Evolutionary conservation across 345 rosid species (phyloP).

Genomic region (Erodium maritimum): DNA sequence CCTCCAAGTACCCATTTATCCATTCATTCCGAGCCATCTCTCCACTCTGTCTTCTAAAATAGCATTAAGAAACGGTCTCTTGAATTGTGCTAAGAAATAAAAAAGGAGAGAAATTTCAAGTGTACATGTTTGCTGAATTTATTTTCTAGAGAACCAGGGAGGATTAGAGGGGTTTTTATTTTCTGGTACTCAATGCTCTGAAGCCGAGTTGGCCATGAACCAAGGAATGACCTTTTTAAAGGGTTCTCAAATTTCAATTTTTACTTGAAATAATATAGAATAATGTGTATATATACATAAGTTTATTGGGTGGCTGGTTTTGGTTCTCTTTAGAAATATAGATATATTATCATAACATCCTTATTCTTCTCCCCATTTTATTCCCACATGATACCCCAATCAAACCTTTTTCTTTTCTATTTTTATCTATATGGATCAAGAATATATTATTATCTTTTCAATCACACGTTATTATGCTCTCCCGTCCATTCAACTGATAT

Average conservation of each 20-base stretch:
- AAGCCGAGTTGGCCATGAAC: constrained; percentile 20
- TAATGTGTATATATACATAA: not conserved
- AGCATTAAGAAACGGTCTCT: not conserved
- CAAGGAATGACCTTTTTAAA: constrained; percentile 9
- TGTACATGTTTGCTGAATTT: not conserved
- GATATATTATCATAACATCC: constrained; percentile 18
- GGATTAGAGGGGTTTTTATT: constrained; percentile 9
- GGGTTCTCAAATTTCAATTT: constrained; percentile 1
- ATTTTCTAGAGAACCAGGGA: not conserved
- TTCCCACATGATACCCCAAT: constrained; percentile 6
- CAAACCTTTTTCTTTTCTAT: not conserved
- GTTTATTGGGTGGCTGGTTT: constrained; percentile 12
- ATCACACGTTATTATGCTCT: not conserved
- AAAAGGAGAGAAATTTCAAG: not conserved
- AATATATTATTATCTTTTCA: not conserved
- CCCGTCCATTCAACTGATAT: not conserved
- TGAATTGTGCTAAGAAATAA: not conserved
- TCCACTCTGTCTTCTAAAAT: not conserved
- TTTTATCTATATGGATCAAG: not conserved
- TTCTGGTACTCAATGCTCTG: constrained; percentile 9
- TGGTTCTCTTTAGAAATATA: constrained; percentile 2
- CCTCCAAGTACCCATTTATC: constrained; percentile 85
- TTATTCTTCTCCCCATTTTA: constrained; percentile 9
- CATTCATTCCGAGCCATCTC: constrained; percentile 82
- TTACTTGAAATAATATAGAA: not conserved